Conservation (phyloP, 345 rosid genomes). For the Populus alba region DNA sequence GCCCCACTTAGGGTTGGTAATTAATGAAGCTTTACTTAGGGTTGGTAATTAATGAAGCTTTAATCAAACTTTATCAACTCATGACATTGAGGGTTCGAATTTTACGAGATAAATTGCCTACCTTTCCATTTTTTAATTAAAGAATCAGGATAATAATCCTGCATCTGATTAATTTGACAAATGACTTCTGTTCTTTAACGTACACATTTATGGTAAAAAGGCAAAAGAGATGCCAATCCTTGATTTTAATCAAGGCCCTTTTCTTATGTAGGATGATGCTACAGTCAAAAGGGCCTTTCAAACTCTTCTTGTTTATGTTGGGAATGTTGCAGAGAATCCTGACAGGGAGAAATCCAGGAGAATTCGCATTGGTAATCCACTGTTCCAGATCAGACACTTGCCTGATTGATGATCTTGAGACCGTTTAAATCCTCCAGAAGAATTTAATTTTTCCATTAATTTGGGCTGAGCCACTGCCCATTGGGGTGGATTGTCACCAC, state of each 20-base stretch:
- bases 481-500: neutral
- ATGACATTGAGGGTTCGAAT: too few species aligned
- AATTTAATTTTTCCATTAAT: neutral
- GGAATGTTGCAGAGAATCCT: conserved; percentile 58
- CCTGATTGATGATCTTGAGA: neutral
- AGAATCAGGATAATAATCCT: too few species aligned
- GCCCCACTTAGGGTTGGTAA: neutral
- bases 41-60: neutral
- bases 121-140: too few species aligned
- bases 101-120: too few species aligned
- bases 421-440: neutral
- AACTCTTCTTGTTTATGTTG: conserved; percentile 61
- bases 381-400: conserved; percentile 45
- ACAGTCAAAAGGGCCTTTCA: conserved; percentile 56
- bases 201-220: neutral
- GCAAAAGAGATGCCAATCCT: neutral
- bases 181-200: neutral
- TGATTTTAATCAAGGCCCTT: neutral
- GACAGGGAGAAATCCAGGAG: conserved; percentile 63
- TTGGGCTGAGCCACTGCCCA: neutral
- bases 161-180: conserved; percentile 26
- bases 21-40: too few species aligned
- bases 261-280: conserved; percentile 45
- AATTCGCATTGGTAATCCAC: conserved; percentile 57
- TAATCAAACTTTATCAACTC: neutral